These are phyloP conservation scores for Diphasiastrum complanatum DNA, from an alignment of 83 land plant genomes.

Conservation along the genomic window DNA sequence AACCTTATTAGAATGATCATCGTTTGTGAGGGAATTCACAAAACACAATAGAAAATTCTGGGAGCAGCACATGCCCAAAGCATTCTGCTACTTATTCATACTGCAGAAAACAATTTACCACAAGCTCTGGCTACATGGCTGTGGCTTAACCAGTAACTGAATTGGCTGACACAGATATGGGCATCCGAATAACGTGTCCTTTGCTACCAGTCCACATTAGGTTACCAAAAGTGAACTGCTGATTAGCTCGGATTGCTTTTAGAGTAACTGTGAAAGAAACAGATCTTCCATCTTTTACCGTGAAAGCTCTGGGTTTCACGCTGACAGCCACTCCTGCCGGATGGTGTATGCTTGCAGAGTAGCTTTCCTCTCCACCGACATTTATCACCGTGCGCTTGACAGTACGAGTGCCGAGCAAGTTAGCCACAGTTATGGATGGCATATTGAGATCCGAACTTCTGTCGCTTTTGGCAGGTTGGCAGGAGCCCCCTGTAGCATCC, in stretches of 20 bases:
- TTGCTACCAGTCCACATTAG: conserved; percentile 48
- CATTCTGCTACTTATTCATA: too few species aligned
- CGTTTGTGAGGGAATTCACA: too few species aligned
- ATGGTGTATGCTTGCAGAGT: conserved; percentile 22
- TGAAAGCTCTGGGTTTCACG: conserved; percentile 44
- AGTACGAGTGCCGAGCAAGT: conserved; percentile 29
- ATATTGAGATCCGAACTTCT: conserved; percentile 58
- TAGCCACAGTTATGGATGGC: conserved; percentile 66
- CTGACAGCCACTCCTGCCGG: conserved; percentile 49
- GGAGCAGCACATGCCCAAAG: too few species aligned
- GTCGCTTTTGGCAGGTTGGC: conserved; percentile 23
- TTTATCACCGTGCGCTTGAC: conserved; percentile 42
- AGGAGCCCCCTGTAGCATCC: conserved; percentile 45
- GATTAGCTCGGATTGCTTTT: conserved; percentile 24
- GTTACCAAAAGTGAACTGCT: conserved; percentile 50
- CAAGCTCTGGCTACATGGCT: too few species aligned
- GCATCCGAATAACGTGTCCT: conserved; percentile 54
- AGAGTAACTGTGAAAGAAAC: conserved; percentile 35
- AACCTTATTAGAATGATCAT: too few species aligned
- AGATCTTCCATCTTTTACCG: conserved; percentile 26
- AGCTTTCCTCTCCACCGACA: conserved; percentile 26
- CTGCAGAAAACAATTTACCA: too few species aligned
- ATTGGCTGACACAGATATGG: conserved; percentile 44
- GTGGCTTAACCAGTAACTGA: too few species aligned
- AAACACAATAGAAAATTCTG: too few species aligned